Evolutionary conservation across 495 filamentous ascomycete species (phyloP).

Genomic region (Cercophora scortea): DNA sequence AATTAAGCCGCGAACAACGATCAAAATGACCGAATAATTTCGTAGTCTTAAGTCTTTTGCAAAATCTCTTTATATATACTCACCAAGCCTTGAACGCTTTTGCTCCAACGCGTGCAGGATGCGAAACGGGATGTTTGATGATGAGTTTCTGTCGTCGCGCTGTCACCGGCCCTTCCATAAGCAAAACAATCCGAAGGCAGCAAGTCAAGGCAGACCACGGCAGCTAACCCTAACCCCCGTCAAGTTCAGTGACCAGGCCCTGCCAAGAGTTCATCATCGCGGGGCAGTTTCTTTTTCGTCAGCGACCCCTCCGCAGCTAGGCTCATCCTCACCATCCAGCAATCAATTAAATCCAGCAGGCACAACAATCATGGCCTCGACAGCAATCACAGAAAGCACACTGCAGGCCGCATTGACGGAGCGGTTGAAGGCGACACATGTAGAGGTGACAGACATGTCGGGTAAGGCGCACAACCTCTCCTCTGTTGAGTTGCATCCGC

Average conservation of each 20-base stretch:
- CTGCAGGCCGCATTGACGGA: slow-evolving; percentile 62
- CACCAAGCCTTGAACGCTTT: too few species aligned
- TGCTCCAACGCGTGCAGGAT: too few species aligned
- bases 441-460: slow-evolving; percentile 88
- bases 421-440: slow-evolving; percentile 70
- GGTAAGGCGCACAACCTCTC: slow-evolving; percentile 45
- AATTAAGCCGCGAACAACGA: too few species aligned
- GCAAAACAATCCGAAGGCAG: too few species aligned
- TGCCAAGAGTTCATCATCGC: slow-evolving; percentile 1
- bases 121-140: too few species aligned
- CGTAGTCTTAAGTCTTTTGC: too few species aligned
- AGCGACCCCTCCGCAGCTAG: not conserved
- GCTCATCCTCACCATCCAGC: not conserved
- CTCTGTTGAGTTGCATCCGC: too few species aligned
- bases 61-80: too few species aligned
- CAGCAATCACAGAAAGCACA: slow-evolving; percentile 60
- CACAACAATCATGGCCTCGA: slow-evolving; percentile 36
- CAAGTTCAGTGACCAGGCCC: not conserved
- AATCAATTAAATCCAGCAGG: slow-evolving; percentile 2
- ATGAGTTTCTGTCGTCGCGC: too few species aligned
- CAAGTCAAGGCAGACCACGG: not conserved
- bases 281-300: slow-evolving; percentile 5
- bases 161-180: too few species aligned
- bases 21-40: too few species aligned
- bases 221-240: slow-evolving; percentile 7